Percentiles rank a stretch among this genome's conserved stretches.
Evolutionary conservation across 2,329 filamentous ascomycete genomes (phyloP).

Genomic region (Cladosporium halotolerans): DNA sequence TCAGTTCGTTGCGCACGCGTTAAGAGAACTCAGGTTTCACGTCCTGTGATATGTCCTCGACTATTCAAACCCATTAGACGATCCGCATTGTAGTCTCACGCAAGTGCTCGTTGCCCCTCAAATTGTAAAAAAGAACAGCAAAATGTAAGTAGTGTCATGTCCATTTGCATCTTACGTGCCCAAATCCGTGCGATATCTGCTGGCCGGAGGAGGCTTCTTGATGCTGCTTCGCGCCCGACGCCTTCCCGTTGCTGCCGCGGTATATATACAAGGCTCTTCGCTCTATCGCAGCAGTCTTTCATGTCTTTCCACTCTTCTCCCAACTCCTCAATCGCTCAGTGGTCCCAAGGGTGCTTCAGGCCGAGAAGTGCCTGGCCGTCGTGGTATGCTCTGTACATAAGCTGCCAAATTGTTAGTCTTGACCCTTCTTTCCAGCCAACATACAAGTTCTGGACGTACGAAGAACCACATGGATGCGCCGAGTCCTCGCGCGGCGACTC

Average conservation of each 20-base stretch:
- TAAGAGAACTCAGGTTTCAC: too few relatives aligned
- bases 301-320: neutral
- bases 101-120: too few relatives aligned
- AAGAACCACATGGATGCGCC: conserved; percentile 99
- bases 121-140: too few relatives aligned
- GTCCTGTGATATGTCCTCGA: too few relatives aligned
- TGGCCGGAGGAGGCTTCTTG: neutral
- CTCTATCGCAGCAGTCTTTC: neutral
- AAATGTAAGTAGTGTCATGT: neutral
- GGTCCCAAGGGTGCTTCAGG: conserved; percentile 95
- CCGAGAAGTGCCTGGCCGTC: conserved; percentile 87
- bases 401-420: conserved; percentile 45
- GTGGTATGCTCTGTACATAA: conserved; percentile 95
- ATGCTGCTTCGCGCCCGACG: conserved; percentile 2
- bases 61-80: too few relatives aligned
- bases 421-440: neutral
- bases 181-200: conserved; percentile 1
- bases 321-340: conserved; percentile 49
- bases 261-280: conserved; percentile 7
- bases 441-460: conserved; percentile 41
- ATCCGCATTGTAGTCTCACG: too few relatives aligned
- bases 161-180: conserved; percentile 4
- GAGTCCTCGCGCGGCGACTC: conserved; percentile 77
- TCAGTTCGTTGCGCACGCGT: too few relatives aligned
- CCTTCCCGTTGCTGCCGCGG: conserved; percentile 1